Evolutionary conservation across 2,329 filamentous ascomycete genomes (phyloP).

Genomic region (Trichoderma cornu-damae): DNA sequence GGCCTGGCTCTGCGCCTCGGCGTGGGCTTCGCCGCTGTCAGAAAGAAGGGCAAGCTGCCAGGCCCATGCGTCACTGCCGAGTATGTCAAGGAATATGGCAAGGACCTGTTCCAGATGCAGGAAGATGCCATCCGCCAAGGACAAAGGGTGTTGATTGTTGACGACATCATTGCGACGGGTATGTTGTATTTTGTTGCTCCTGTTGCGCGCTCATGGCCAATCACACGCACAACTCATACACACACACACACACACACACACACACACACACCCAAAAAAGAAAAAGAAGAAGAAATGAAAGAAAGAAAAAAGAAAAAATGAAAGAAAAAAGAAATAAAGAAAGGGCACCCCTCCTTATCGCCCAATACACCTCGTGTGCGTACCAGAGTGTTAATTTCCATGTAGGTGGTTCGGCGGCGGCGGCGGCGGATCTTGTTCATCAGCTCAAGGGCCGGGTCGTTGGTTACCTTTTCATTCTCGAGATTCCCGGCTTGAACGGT

Average conservation of each 20-base stretch:
- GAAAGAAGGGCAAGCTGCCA: conserved; percentile 94
- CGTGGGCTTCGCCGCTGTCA: conserved; percentile 83
- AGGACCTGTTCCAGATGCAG: conserved; percentile 96
- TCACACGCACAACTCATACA: too few relatives aligned
- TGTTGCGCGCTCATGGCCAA: not conserved
- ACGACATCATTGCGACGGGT: conserved; percentile 99
- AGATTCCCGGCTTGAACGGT: conserved; percentile 89
- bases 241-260: too few relatives aligned
- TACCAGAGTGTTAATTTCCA: not conserved
- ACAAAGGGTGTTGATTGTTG: conserved; percentile 87
- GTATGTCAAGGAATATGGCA: conserved; percentile 94
- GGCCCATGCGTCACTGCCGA: conserved; percentile 78
- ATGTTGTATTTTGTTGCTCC: conserved; percentile 36
- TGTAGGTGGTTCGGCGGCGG: conserved; percentile 82
- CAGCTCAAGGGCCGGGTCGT: conserved; percentile 81
- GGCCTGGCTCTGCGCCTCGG: conserved; percentile 77
- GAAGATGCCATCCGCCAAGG: conserved; percentile 74
- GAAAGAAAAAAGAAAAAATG: too few relatives aligned
- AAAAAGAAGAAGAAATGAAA: too few relatives aligned
- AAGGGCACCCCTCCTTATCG: not conserved
- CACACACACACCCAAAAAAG: too few relatives aligned
- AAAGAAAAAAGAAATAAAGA: too few relatives aligned
- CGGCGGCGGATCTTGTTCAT: conserved; percentile 78
- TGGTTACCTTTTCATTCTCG: conserved; percentile 91
- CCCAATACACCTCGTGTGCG: not conserved